These are phyloP conservation scores for Kuraishia piskuri DNA, from an alignment of 805 yeast genomes.

Conservation along the genomic window DNA sequence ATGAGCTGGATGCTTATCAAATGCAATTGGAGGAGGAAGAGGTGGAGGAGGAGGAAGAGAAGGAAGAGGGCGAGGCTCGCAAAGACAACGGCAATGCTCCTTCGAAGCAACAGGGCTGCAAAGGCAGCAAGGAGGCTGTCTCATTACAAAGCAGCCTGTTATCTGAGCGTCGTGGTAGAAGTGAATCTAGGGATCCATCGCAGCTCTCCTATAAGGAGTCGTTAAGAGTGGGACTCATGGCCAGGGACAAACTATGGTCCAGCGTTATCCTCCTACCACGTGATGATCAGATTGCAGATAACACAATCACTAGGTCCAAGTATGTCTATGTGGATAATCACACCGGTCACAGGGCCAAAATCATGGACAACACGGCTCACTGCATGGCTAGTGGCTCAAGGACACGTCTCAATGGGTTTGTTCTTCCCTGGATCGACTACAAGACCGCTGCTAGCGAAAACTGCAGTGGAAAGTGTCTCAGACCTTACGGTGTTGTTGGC, in stretches of 20 bases:
- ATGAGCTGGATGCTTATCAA: slow-evolving; percentile 23
- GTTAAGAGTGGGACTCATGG: slow-evolving; percentile 27
- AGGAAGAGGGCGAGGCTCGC: slow-evolving; percentile 1
- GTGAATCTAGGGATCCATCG: neutral
- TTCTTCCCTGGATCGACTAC: slow-evolving; percentile 19
- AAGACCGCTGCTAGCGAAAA: slow-evolving; percentile 8
- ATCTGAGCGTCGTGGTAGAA: neutral
- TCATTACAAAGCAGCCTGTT: neutral
- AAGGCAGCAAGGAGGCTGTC: neutral
- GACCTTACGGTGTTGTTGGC: slow-evolving; percentile 18
- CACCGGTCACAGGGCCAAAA: slow-evolving; percentile 8
- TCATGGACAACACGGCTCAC: slow-evolving; percentile 17
- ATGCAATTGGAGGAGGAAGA: slow-evolving; percentile 15
- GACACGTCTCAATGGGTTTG: slow-evolving; percentile 12
- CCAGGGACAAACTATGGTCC: slow-evolving; percentile 45
- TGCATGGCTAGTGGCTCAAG: neutral
- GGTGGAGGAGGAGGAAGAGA: slow-evolving; percentile 10
- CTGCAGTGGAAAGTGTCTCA: slow-evolving; percentile 13
- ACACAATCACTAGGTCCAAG: slow-evolving; percentile 17
- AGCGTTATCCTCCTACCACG: slow-evolving; percentile 46
- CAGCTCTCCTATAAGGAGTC: neutral
- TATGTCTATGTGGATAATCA: slow-evolving; percentile 26
- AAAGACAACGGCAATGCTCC: neutral
- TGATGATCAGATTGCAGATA: slow-evolving; percentile 21
- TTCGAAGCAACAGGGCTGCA: neutral